Base-by-base conservation (phyloP, 495 filamentous ascomycete species). In the Penicillium turbatum region DNA sequence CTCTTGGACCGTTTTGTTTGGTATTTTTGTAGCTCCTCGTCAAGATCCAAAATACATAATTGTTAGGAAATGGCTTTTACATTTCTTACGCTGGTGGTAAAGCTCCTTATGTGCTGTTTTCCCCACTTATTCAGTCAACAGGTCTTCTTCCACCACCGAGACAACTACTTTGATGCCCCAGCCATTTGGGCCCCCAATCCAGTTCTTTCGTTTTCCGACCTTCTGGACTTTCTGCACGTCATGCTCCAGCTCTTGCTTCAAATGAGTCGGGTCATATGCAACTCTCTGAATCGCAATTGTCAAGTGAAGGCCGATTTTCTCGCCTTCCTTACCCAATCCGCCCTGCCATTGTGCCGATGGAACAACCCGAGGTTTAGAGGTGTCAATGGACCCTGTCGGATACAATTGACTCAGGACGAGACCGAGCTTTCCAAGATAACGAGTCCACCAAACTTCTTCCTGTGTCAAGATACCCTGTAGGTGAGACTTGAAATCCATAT, bases 401-500 rank as follows among this genome's bases (percentile, higher is more conserved):
- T 70, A 70, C 2, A 70, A 40, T 19, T 62, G 61, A 9, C 54
- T 41, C 5, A 70, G 46, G 12, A 70, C 49, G 12, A 66, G 52
- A 9, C 63, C 67, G 15, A 66, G 30, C 21, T 68, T 68, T 6
- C 84, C 84, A 3, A 85, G 50, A 64, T 83, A 86, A n/a, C 75
- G 73, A 10, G 77, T 75, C 84, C 85, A 87, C 78, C 82, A 87
- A 13, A 72, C 69, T 46, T 73, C 69, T 47, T 76, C 72, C 0
- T 69, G 60, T 0, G 72, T 72, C 0, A 80, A 62, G 6, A 84
- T 63, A 32, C 69, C 67, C 13, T 73, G 71, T 1, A 86, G 61
- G 11, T 78, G 69, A 2, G 61, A 48, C 24, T 76, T 72, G 9
- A 84, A 68, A 2, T 64, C 62, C 19, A 69, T 57, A 57, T 86